phyloP scores from a whole-genome alignment of 352 stramenopile genomes.

The Aphanomyces cochlioides region DNA sequence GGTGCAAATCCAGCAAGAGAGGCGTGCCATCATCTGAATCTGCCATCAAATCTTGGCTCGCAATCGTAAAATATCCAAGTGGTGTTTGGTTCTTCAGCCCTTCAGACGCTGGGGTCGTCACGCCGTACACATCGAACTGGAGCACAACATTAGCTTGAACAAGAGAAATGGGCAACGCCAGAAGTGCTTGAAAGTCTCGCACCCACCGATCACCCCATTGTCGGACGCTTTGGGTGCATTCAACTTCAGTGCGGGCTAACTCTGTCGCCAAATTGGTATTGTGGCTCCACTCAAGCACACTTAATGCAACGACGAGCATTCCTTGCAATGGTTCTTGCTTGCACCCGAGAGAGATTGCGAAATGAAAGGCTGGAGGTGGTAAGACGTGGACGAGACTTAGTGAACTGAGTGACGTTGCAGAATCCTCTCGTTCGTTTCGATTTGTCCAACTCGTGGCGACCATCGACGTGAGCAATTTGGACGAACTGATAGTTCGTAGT shows the following conservation, averaged over 20 bases:
- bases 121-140: conserved; percentile 75
- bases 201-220: conserved; percentile 71
- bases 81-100: conserved; percentile 53
- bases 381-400: conserved; percentile 68
- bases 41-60: conserved; percentile 6
- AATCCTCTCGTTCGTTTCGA: conserved; percentile 8
- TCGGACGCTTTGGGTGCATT: conserved; percentile 60
- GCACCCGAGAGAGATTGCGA: conserved; percentile 71
- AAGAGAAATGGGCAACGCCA: conserved; percentile 53
- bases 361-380: conserved; percentile 54
- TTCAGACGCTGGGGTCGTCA: conserved; percentile 58
- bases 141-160: conserved; percentile 53
- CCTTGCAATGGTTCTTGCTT: conserved; percentile 64
- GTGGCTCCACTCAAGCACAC: conserved; percentile 45
- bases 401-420: background rate
- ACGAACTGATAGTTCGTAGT: background rate
- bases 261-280: conserved; percentile 21
- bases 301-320: conserved; percentile 65
- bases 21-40: conserved; percentile 29
- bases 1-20: conserved; percentile 20
- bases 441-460: conserved; percentile 25
- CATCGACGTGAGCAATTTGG: conserved; percentile 11
- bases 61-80: conserved; percentile 43
- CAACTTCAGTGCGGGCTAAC: conserved; percentile 74
- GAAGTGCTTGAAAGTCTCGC: conserved; percentile 67